Base-by-base conservation (phyloP, 192 early-diverging fungal genomes). In the Dissophora globulifera region DNA sequence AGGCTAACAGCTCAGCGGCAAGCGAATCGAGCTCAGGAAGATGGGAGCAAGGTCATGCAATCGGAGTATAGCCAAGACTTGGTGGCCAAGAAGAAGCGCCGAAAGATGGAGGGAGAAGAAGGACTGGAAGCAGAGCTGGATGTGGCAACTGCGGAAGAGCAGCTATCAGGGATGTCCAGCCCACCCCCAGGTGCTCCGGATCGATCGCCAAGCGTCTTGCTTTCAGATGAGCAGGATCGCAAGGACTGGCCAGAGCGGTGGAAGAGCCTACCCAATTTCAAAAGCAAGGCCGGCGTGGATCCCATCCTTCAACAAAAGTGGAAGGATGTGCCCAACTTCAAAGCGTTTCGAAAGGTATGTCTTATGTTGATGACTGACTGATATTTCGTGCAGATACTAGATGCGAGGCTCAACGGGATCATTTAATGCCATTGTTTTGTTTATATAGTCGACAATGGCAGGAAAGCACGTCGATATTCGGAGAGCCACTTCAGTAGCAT, bases 271-370 rank as follows among this genome's bases (percentile, higher is more conserved):
- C 57, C 63, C 5, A 76, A 76, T 33, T 76, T 76, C 22, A 75
- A 75, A 27, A 53, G 35, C 31, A 38, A 40, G 7, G 19, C 50
- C 5, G 42, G 15, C 0, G 17, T 58, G 9, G 25, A 59, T 19
- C 13, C 43, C 27, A 33, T 42, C 17, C 22, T 58, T 16, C 43
- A 72, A 25, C 56, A 35, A 11, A 75, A 61, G 48, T 75, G 71
- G 71, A 65, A 75, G 50, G 49, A 75, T 11, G 38, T 58, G 13
- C 71, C 71, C 20, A 75, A 75, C 50, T 75, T 53, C 42, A 76
- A 76, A 40, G 52, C 72, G 3, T 76, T 76, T 47, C 57, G 64
- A 16, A 76, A 67, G 52, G 72, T 67, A 55, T 7, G 38, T 4
- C 4, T 13, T 9, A 9, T 38, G 35, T 38, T 38, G 6, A 38